Conservation (phyloP, 139 green algal species). For the Astrephomene gubernaculifera region DNA sequence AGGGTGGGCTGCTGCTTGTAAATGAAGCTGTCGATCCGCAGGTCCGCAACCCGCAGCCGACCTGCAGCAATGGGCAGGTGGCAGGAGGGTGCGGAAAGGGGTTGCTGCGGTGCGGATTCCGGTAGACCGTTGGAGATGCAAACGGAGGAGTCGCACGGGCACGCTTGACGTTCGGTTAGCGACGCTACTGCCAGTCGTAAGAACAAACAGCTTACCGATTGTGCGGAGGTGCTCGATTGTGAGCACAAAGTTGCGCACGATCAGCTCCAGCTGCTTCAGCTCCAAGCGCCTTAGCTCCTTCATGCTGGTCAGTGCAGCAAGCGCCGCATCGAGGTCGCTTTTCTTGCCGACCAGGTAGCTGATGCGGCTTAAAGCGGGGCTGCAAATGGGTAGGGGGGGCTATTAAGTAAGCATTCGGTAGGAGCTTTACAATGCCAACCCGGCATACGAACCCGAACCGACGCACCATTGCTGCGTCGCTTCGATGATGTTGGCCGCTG, state of each 20-base stretch:
- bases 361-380: conserved; percentile 56
- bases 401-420: no score
- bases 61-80: no score
- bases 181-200: no score
- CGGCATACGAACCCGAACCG: no score
- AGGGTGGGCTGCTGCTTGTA: conserved; percentile 76
- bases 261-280: conserved; percentile 66
- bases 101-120: no score
- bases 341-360: conserved; percentile 55
- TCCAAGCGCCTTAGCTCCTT: conserved; percentile 43
- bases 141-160: no score
- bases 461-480: conserved; percentile 49
- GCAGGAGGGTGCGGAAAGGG: no score
- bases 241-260: conserved; percentile 67
- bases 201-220: conserved; percentile 56
- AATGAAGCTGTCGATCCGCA: conserved; percentile 71
- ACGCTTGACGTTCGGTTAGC: no score
- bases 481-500: conserved; percentile 59
- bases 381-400: conserved; percentile 32
- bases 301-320: conserved; percentile 52
- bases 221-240: conserved; percentile 63
- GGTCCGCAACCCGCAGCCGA: conserved; percentile 68
- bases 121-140: no score
- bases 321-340: conserved; percentile 57
- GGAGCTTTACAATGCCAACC: no score